Conservation (phyloP, 176 grass and related monocot genomes). For the Carex cristatella region DNA sequence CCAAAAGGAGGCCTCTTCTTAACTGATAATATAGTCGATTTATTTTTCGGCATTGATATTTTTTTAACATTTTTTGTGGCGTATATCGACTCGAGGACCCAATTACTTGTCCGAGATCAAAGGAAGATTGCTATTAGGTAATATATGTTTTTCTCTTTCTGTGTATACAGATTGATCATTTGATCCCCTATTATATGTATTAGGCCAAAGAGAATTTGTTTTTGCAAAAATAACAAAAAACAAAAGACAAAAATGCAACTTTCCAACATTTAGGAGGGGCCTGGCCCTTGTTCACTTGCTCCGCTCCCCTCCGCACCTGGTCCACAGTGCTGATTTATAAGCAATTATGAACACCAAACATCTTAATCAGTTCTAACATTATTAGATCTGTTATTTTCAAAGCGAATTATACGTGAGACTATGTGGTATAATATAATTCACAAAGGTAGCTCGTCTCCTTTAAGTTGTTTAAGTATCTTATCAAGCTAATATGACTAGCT, state of each 20-base stretch:
- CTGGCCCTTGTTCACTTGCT: not conserved
- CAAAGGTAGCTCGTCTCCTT: not conserved
- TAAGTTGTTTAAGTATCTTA: not conserved
- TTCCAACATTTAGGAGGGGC: not conserved
- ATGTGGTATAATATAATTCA: not conserved
- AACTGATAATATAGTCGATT: slow-evolving; percentile 59
- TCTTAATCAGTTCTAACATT: not conserved
- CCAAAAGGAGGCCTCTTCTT: slow-evolving; percentile 74
- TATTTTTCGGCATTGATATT: slow-evolving; percentile 81
- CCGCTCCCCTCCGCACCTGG: not conserved
- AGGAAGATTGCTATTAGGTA: slow-evolving; percentile 66
- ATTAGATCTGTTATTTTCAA: not conserved
- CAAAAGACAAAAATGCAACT: not conserved
- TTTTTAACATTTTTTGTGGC: slow-evolving; percentile 87
- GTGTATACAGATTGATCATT: too few relatives aligned
- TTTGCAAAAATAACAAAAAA: not conserved
- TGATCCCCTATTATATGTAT: not conserved
- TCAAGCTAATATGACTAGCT: not conserved
- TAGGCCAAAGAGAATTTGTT: not conserved
- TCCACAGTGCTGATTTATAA: not conserved
- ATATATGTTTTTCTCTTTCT: not conserved
- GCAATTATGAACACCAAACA: not conserved
- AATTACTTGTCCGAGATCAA: slow-evolving; percentile 65
- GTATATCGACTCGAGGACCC: slow-evolving; percentile 76
- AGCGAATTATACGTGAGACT: not conserved